Conservation (phyloP, 139 green algal genomes). For the Chlorella sp. region DNA sequence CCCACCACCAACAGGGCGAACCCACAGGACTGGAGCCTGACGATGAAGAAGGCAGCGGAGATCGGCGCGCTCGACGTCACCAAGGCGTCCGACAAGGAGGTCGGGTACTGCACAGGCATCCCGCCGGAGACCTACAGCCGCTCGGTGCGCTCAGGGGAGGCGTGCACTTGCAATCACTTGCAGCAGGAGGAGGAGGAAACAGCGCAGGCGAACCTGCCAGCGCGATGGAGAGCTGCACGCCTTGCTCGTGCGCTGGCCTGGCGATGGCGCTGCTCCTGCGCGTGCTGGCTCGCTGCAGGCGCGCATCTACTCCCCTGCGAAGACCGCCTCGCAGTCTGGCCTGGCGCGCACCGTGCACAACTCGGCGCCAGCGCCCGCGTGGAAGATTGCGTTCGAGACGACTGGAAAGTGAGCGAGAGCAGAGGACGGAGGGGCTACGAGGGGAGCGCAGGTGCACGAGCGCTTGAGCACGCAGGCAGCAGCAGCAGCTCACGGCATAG, state of each 20-base stretch:
- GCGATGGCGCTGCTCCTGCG: neutral
- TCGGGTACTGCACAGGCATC: constrained; percentile 39
- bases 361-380: constrained; percentile 33
- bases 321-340: constrained; percentile 62
- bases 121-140: constrained; percentile 53
- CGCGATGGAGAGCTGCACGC: too few relatives aligned
- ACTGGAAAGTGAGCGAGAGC: constrained; percentile 50
- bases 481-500: neutral
- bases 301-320: constrained; percentile 60
- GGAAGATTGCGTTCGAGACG: constrained; percentile 73
- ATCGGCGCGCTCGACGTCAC: constrained; percentile 2
- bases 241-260: too few relatives aligned
- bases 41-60: constrained; percentile 26
- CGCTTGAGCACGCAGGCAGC: too few relatives aligned
- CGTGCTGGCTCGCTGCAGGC: constrained; percentile 35
- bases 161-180: too few relatives aligned
- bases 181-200: too few relatives aligned
- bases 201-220: too few relatives aligned
- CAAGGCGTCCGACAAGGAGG: constrained; percentile 21
- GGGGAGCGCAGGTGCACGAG: too few relatives aligned
- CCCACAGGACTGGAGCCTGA: constrained; percentile 30
- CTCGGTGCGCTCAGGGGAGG: too few relatives aligned
- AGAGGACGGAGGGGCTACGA: too few relatives aligned
- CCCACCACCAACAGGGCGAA: constrained; percentile 1
- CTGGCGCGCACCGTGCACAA: constrained; percentile 47